Conservation (phyloP, 2,329 filamentous ascomycete species). For the Fusarium sp. region DNA sequence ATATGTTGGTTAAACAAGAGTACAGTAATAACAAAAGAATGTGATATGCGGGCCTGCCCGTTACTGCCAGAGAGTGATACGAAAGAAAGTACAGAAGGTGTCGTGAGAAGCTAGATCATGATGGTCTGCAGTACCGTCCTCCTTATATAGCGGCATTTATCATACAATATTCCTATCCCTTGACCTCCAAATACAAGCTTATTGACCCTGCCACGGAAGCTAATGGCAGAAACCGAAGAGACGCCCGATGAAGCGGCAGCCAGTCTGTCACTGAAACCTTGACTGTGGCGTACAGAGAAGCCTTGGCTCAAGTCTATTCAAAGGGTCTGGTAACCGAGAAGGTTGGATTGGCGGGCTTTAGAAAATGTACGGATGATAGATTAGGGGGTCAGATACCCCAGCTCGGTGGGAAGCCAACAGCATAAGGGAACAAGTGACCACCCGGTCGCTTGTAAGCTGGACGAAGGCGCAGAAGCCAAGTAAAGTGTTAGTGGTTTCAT, state of each 20-base stretch:
- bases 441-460: background rate
- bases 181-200: background rate
- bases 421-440: constrained; percentile 8
- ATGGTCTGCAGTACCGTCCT: background rate
- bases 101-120: background rate
- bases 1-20: constrained; percentile 8
- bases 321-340: constrained; percentile 12
- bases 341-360: constrained; percentile 33
- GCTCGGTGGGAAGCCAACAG: constrained; percentile 23
- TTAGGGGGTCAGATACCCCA: constrained; percentile 15
- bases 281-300: constrained; percentile 8
- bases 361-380: constrained; percentile 2
- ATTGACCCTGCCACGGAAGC: constrained; percentile 3
- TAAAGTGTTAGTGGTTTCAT: constrained; percentile 18
- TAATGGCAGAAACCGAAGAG: background rate
- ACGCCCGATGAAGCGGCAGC: background rate
- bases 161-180: background rate
- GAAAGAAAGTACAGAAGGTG: constrained; percentile 28
- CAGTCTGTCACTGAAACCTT: constrained; percentile 16
- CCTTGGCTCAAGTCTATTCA: constrained; percentile 25
- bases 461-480: background rate
- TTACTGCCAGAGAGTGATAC: constrained; percentile 17
- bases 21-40: constrained; percentile 23
- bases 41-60: constrained; percentile 28
- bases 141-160: constrained; percentile 22